These are phyloP conservation scores for Solanum pinnatisectum DNA, from an alignment of 257 asterid species.

Conservation along the genomic window DNA sequence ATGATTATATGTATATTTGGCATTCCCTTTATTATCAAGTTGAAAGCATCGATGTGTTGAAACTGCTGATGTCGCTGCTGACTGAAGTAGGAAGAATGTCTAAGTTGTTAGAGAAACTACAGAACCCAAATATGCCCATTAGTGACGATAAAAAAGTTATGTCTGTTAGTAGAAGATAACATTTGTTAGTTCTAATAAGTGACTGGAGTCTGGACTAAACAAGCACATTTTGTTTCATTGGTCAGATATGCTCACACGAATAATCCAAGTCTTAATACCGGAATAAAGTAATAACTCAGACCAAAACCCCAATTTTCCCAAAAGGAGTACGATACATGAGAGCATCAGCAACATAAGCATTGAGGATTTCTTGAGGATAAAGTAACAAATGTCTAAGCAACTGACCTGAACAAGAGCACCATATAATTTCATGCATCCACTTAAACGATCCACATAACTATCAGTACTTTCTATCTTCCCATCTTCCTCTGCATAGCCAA, in stretches of 20 bases:
- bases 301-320: not conserved
- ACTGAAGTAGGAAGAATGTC: not conserved
- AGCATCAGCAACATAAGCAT: not conserved
- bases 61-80: not conserved
- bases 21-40: not conserved
- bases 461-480: slow-evolving; percentile 51
- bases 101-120: not conserved
- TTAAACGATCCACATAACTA: slow-evolving; percentile 37
- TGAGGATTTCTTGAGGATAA: not conserved
- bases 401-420: slow-evolving; percentile 94
- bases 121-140: not conserved
- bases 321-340: not conserved
- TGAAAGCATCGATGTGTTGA: not conserved
- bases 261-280: not conserved
- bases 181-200: not conserved
- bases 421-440: slow-evolving; percentile 62
- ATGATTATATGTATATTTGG: not conserved
- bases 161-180: not conserved
- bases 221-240: not conserved
- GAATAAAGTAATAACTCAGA: not conserved
- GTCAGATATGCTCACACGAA: not conserved
- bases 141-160: not conserved
- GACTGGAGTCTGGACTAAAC: not conserved
- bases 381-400: not conserved
- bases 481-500: slow-evolving; percentile 57